Evolutionary conservation across 1,284 basidiomycete genomes (phyloP).

Genomic region (Puccinia novopanici): DNA sequence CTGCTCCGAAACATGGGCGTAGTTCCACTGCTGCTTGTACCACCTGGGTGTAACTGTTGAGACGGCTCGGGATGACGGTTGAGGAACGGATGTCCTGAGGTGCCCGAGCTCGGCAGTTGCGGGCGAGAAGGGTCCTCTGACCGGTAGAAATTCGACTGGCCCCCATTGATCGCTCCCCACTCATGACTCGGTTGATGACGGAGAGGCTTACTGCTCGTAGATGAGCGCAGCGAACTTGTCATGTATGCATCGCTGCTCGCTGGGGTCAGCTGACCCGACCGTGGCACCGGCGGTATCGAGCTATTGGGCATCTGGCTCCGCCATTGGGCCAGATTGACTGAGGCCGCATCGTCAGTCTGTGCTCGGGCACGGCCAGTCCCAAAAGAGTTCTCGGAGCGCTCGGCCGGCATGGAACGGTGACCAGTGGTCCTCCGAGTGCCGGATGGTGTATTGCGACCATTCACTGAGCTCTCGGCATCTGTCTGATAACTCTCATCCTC

Average conservation of each 20-base stretch:
- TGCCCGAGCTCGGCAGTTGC: conserved; percentile 39
- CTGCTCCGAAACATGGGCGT: conserved; percentile 60
- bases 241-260: conserved; percentile 30
- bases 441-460: conserved; percentile 31
- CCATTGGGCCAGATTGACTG: conserved; percentile 31
- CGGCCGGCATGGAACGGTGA: conserved; percentile 49
- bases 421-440: conserved; percentile 25
- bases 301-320: conserved; percentile 33
- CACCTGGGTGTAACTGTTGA: not conserved
- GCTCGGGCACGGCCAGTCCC: conserved; percentile 29
- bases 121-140: conserved; percentile 39
- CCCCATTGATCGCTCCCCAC: conserved; percentile 52
- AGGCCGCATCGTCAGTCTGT: conserved; percentile 40
- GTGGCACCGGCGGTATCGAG: conserved; percentile 42
- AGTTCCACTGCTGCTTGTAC: not conserved
- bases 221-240: conserved; percentile 53
- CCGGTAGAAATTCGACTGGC: conserved; percentile 31
- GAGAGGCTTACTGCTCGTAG: conserved; percentile 54
- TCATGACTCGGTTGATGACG: conserved; percentile 55
- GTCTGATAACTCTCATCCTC: conserved; percentile 47
- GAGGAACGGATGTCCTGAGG: conserved; percentile 5
- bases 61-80: not conserved
- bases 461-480: conserved; percentile 29
- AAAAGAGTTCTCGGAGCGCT: conserved; percentile 24
- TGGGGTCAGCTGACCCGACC: conserved; percentile 41